phyloP scores from a whole-genome alignment of 1,284 basidiomycete genomes.

The Ceratobasidium sp. region DNA sequence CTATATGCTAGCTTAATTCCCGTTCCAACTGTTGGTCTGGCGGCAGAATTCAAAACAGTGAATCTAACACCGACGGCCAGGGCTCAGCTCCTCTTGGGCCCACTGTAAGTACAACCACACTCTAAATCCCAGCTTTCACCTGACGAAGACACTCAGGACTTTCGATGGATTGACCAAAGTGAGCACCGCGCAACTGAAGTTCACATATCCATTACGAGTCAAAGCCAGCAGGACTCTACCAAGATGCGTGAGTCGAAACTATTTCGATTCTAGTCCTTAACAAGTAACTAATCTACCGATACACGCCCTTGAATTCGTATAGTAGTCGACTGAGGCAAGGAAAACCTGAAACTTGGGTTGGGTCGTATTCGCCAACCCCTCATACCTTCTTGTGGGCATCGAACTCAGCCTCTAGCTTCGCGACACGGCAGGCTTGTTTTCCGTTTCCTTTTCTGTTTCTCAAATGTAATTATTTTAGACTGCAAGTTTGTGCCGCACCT shows the following conservation, averaged over 20 bases:
- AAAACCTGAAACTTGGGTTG: constrained; percentile 8
- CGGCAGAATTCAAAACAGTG: constrained; percentile 11
- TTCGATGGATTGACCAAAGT: not conserved
- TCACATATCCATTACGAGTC: constrained; percentile 3
- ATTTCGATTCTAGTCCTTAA: not conserved
- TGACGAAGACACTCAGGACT: not conserved
- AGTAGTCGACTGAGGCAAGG: not conserved
- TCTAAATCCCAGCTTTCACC: not conserved
- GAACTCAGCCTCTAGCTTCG: too few species aligned
- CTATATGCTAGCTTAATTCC: constrained; percentile 22
- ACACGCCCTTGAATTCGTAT: not conserved
- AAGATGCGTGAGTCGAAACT: constrained; percentile 12
- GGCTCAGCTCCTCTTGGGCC: constrained; percentile 1
- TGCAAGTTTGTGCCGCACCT: not conserved
- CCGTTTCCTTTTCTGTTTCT: not conserved
- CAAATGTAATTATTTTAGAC: not conserved
- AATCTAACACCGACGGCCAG: constrained; percentile 1
- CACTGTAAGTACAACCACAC: not conserved
- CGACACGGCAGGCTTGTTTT: too few species aligned
- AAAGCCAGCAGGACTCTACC: not conserved
- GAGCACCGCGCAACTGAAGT: too few species aligned
- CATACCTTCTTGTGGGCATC: constrained; percentile 79
- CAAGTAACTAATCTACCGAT: not conserved
- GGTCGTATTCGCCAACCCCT: constrained; percentile 61
- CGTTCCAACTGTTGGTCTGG: not conserved